These are phyloP conservation scores for Pythium rhizo-oryzae DNA, from an alignment of 352 stramenopile species.

Conservation along the genomic window DNA sequence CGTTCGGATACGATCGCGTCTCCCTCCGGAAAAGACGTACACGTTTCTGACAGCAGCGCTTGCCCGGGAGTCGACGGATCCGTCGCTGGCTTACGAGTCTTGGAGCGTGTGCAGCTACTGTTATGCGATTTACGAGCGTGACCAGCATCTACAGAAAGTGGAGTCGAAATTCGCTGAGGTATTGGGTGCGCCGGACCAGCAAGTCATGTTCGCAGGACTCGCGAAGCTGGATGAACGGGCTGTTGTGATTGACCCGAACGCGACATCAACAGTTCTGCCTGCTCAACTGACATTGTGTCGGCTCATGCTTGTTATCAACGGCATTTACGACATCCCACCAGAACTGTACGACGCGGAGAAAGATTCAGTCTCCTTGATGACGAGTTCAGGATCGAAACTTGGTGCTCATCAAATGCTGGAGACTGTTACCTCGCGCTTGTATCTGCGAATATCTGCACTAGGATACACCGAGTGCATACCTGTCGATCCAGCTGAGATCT, in stretches of 20 bases:
- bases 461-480: constrained; percentile 81
- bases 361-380: constrained; percentile 13
- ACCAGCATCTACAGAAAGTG: constrained; percentile 74
- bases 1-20: constrained; percentile 55
- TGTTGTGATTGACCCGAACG: constrained; percentile 48
- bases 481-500: constrained; percentile 57
- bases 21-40: constrained; percentile 51
- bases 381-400: not conserved
- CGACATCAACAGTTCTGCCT: constrained; percentile 47
- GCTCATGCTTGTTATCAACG: constrained; percentile 76
- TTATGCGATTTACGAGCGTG: constrained; percentile 85
- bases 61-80: constrained; percentile 44
- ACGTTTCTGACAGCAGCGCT: constrained; percentile 53
- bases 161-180: constrained; percentile 61
- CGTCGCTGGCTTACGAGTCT: constrained; percentile 76
- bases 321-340: constrained; percentile 80
- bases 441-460: constrained; percentile 71
- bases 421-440: constrained; percentile 44
- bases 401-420: not conserved
- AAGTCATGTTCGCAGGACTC: constrained; percentile 40
- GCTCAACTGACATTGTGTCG: constrained; percentile 74
- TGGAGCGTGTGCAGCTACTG: constrained; percentile 86
- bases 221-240: constrained; percentile 52
- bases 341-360: constrained; percentile 75
- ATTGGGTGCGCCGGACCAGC: constrained; percentile 47